phyloP scores from a whole-genome alignment of 345 rosid genomes.

The Sonneratia caseolaris region DNA sequence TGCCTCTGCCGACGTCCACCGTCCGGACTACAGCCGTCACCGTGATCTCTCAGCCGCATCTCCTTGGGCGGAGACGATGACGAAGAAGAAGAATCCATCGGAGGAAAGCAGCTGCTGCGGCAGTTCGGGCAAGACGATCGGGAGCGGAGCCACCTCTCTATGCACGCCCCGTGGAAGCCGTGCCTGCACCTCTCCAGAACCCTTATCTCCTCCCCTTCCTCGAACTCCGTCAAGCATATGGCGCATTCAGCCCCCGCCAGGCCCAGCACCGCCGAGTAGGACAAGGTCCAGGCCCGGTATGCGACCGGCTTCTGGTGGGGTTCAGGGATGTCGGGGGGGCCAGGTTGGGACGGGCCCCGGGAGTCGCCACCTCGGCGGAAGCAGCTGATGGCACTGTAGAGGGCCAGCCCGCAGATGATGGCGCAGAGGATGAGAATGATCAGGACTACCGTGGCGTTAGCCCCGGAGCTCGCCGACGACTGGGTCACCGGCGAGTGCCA shows the following conservation, averaged over 20 bases:
- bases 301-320: constrained; percentile 11
- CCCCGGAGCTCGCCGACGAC: constrained; percentile 25
- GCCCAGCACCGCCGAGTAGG: constrained; percentile 27
- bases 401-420: constrained; percentile 46
- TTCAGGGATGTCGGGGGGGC: constrained; percentile 7
- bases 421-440: constrained; percentile 50
- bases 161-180: constrained; percentile 69
- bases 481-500: constrained; percentile 30
- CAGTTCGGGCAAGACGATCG: constrained; percentile 81
- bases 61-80: not conserved
- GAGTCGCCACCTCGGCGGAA: constrained; percentile 20
- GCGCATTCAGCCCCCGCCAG: constrained; percentile 36
- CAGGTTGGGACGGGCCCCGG: constrained; percentile 2
- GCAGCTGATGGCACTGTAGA: constrained; percentile 59
- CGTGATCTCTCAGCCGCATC: not conserved
- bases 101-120: constrained; percentile 31
- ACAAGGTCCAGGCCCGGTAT: constrained; percentile 18
- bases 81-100: constrained; percentile 9
- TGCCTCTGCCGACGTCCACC: not conserved
- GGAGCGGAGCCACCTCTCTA: constrained; percentile 54
- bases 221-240: constrained; percentile 70
- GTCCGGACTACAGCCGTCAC: not conserved
- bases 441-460: constrained; percentile 36
- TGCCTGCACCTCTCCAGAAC: constrained; percentile 61
- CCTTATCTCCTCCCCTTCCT: constrained; percentile 49